Conservation (phyloP, 805 yeast genomes). For the Teunomyces cretensis region DNA sequence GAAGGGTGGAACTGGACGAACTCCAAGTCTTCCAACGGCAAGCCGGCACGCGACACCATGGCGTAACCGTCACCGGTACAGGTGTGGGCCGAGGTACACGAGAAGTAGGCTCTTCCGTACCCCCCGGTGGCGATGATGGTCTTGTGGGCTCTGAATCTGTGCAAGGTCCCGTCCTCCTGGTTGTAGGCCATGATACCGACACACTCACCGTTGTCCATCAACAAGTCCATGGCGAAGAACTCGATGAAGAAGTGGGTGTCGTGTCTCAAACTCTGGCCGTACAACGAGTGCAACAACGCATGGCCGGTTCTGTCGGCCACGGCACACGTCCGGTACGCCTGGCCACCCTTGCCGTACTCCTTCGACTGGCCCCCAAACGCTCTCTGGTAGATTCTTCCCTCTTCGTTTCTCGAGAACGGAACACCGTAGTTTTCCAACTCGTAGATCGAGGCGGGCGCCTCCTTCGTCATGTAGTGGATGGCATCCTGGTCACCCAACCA, state of each 20-base stretch:
- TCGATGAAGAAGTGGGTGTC: slow-evolving; percentile 98
- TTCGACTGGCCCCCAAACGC: slow-evolving; percentile 98
- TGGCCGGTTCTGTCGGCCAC: slow-evolving; percentile 99
- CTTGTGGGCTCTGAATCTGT: slow-evolving; percentile 95
- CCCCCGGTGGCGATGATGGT: slow-evolving; percentile 99
- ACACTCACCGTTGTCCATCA: slow-evolving; percentile 94
- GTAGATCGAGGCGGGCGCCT: slow-evolving; percentile 93
- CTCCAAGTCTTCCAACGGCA: slow-evolving; percentile 96
- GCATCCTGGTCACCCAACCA: slow-evolving; percentile 99
- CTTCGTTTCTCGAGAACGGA: slow-evolving; percentile 95
- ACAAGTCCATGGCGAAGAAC: slow-evolving; percentile 90
- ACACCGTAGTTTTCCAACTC: slow-evolving; percentile 98
- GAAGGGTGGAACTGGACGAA: slow-evolving; percentile 99
- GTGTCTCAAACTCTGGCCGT: slow-evolving; percentile 94
- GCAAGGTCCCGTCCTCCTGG: slow-evolving; percentile 98
- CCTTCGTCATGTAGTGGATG: slow-evolving; percentile 97
- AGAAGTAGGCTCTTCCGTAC: slow-evolving; percentile 96
- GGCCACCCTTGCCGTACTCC: slow-evolving; percentile 97
- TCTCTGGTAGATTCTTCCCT: slow-evolving; percentile 96
- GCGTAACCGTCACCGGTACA: slow-evolving; percentile 99
- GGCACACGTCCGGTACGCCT: slow-evolving; percentile 98
- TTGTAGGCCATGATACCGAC: slow-evolving; percentile 97
- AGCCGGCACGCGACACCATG: slow-evolving; percentile 97
- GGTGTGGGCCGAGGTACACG: slow-evolving; percentile 98
- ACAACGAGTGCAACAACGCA: slow-evolving; percentile 90